These are phyloP conservation scores for Phoma sp. DNA, from an alignment of 2,329 filamentous ascomycete species.

Conservation along the genomic window DNA sequence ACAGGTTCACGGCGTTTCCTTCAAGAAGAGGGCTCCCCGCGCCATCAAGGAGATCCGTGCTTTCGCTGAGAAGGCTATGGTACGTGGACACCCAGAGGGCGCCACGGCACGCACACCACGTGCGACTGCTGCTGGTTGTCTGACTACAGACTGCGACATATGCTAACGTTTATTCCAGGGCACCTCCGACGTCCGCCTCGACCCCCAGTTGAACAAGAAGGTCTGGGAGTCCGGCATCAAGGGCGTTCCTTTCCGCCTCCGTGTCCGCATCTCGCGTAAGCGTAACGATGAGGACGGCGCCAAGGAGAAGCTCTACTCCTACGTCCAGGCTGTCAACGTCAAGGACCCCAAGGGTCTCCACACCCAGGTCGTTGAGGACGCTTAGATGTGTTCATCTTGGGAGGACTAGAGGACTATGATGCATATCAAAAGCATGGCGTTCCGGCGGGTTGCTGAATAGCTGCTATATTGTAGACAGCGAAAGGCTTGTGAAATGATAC, in stretches of 20 bases:
- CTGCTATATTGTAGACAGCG: constrained; percentile 36
- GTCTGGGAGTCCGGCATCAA: constrained; percentile 99
- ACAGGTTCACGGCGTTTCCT: constrained; percentile 94
- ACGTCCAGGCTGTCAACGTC: constrained; percentile 99
- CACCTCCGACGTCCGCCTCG: constrained; percentile 94
- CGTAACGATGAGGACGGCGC: constrained; percentile 99
- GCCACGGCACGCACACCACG: neutral
- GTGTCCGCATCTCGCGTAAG: constrained; percentile 98
- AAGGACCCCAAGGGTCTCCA: constrained; percentile 98
- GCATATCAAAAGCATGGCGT: constrained; percentile 47
- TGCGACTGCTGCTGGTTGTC: neutral
- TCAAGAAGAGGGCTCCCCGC: constrained; percentile 99
- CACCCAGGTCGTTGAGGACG: constrained; percentile 82
- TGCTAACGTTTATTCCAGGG: constrained; percentile 65
- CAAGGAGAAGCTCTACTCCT: constrained; percentile 99
- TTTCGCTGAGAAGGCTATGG: constrained; percentile 94
- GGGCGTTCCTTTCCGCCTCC: constrained; percentile 96
- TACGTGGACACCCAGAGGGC: constrained; percentile 61
- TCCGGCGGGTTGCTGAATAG: constrained; percentile 47
- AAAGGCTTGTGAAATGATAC: constrained; percentile 48
- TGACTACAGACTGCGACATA: neutral
- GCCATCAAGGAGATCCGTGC: constrained; percentile 99
- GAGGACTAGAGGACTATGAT: constrained; percentile 26
- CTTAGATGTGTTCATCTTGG: constrained; percentile 49
- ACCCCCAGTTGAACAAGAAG: constrained; percentile 99